These are phyloP conservation scores for Citrus mangshanensis DNA, from an alignment of 345 rosid genomes.

Conservation along the genomic window DNA sequence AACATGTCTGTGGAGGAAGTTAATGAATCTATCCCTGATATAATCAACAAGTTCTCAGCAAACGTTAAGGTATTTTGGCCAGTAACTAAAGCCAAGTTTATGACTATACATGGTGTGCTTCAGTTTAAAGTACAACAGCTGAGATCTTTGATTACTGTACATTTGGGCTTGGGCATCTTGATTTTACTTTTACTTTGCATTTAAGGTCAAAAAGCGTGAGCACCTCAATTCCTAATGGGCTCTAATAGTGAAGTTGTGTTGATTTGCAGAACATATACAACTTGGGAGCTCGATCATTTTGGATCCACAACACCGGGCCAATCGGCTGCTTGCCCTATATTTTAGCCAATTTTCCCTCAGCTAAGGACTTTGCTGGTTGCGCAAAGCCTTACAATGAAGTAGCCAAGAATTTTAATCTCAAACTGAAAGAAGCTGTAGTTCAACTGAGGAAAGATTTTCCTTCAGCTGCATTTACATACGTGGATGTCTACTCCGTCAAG, in stretches of 20 bases:
- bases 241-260: background rate
- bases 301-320: constrained; percentile 84
- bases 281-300: constrained; percentile 50
- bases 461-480: constrained; percentile 39
- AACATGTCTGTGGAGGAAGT: constrained; percentile 37
- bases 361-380: constrained; percentile 49
- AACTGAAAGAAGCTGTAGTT: constrained; percentile 28
- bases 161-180: too few species aligned
- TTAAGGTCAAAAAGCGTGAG: too few species aligned
- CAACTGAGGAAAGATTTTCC: constrained; percentile 37
- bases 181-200: too few species aligned
- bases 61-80: constrained; percentile 31
- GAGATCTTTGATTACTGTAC: background rate
- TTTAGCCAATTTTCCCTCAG: constrained; percentile 24
- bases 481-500: constrained; percentile 54
- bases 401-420: constrained; percentile 42
- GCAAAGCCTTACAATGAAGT: constrained; percentile 43
- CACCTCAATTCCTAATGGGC: too few species aligned
- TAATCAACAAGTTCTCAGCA: constrained; percentile 32
- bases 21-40: constrained; percentile 36
- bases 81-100: background rate
- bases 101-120: too few species aligned
- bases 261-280: constrained; percentile 36
- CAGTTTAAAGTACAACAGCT: background rate
- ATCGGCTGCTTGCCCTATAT: constrained; percentile 56